phyloP scores from a whole-genome alignment of 2,329 filamentous ascomycete genomes.

The Whalleya microplaca region DNA sequence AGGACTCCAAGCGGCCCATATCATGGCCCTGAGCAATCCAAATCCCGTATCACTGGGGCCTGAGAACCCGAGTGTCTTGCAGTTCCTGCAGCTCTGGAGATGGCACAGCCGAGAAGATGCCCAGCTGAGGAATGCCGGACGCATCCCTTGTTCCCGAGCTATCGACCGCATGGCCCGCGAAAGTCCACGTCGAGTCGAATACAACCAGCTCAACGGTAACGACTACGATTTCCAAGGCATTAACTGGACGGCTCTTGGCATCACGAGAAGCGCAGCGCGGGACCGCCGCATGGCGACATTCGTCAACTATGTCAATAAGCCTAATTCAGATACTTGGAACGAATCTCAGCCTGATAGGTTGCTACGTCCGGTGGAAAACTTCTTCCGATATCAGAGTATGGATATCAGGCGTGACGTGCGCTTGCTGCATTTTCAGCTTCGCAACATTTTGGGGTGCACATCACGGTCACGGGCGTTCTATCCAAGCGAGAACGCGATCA shows the following conservation, averaged over 20 bases:
- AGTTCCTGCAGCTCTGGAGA: constrained; percentile 57
- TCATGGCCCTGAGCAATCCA: constrained; percentile 38
- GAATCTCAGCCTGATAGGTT: constrained; percentile 35
- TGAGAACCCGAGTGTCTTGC: constrained; percentile 52
- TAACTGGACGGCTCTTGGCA: constrained; percentile 58
- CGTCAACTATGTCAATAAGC: constrained; percentile 61
- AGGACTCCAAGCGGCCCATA: constrained; percentile 29
- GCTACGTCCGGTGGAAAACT: constrained; percentile 49
- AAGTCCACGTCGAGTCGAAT: constrained; percentile 35
- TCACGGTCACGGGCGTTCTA: constrained; percentile 62
- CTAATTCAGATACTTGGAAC: constrained; percentile 48
- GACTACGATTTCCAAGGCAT: constrained; percentile 62
- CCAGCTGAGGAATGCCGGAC: constrained; percentile 36
- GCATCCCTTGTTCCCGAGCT: constrained; percentile 14
- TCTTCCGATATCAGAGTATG: constrained; percentile 63
- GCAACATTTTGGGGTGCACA: constrained; percentile 62
- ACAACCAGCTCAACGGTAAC: constrained; percentile 58
- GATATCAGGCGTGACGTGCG: constrained; percentile 56
- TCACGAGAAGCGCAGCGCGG: constrained; percentile 54
- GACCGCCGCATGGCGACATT: constrained; percentile 53
- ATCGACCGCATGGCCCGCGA: constrained; percentile 23
- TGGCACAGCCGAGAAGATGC: constrained; percentile 30
- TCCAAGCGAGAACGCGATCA: constrained; percentile 52
- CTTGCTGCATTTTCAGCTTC: constrained; percentile 68
- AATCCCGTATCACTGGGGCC: constrained; percentile 46